A percentile compares a stretch with the other conserved stretches of the same genome.
These are phyloP conservation scores for Ascocoryne sarcoides DNA, from an alignment of 2,329 filamentous ascomycete genomes.

Conservation along the genomic window DNA sequence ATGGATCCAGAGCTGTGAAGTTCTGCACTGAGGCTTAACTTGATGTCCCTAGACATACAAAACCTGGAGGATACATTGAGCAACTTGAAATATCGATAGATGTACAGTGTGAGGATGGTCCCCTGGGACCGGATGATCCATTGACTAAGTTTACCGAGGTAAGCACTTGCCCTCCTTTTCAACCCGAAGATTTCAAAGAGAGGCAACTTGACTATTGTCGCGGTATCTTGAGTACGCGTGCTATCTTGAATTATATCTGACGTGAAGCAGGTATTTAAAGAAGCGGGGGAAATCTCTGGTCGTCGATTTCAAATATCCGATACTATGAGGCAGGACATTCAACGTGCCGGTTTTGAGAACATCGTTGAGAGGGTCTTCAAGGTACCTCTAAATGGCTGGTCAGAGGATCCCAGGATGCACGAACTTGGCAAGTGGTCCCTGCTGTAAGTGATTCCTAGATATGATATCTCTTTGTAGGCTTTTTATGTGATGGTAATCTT, in stretches of 20 bases:
- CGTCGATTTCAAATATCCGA: slow-evolving; percentile 30
- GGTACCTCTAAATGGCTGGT: slow-evolving; percentile 29
- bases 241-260: too few relatives aligned
- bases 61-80: slow-evolving; percentile 31
- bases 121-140: slow-evolving; percentile 32
- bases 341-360: slow-evolving; percentile 26
- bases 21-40: not conserved
- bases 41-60: slow-evolving; percentile 23
- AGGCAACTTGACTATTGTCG: too few relatives aligned
- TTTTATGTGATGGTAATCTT: not conserved
- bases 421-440: slow-evolving; percentile 22
- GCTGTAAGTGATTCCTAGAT: slow-evolving; percentile 1
- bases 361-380: slow-evolving; percentile 23
- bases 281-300: slow-evolving; percentile 31
- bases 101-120: slow-evolving; percentile 38
- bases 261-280: slow-evolving; percentile 30
- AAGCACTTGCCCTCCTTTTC: not conserved
- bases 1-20: too few relatives aligned
- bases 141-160: slow-evolving; percentile 33
- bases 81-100: slow-evolving; percentile 23
- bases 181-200: too few relatives aligned
- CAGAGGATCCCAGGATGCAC: slow-evolving; percentile 23
- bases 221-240: too few relatives aligned
- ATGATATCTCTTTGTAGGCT: not conserved
- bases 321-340: slow-evolving; percentile 17